Percentiles rank a stretch among this genome's conserved stretches.
Evolutionary conservation across 23 red algal species (phyloP).

Genomic region (Gracilaria domingensis): DNA sequence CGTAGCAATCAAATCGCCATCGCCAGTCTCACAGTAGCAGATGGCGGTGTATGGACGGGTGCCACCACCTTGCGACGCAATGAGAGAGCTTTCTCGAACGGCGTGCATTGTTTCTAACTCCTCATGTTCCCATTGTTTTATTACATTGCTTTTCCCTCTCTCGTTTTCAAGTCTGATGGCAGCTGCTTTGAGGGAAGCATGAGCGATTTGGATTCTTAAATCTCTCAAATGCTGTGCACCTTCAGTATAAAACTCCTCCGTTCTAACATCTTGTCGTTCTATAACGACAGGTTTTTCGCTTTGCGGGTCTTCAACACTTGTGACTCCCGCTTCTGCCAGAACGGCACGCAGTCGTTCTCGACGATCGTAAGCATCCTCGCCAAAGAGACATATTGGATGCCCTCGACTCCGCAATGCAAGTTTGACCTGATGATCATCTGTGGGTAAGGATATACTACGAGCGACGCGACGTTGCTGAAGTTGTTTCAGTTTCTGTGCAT

Average conservation of each 20-base stretch:
- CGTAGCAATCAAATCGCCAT: constrained; percentile 46
- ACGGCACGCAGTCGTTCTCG: constrained; percentile 68
- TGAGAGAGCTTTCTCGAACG: constrained; percentile 1
- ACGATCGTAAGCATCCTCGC: constrained; percentile 88
- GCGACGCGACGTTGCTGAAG: constrained; percentile 32
- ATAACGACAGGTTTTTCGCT: background rate
- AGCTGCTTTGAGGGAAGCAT: constrained; percentile 17
- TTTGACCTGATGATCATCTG: constrained; percentile 48
- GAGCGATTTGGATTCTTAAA: constrained; percentile 21
- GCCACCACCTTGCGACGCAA: constrained; percentile 47
- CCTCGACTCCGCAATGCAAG: constrained; percentile 51
- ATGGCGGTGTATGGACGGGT: constrained; percentile 46
- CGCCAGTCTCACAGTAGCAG: background rate
- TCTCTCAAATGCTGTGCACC: constrained; percentile 22
- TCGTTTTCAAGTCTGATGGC: constrained; percentile 13
- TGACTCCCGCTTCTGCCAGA: constrained; percentile 24
- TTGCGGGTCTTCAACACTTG: background rate
- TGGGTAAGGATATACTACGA: constrained; percentile 45
- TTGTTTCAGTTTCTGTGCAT: background rate
- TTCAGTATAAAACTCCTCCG: constrained; percentile 76
- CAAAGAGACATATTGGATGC: constrained; percentile 81
- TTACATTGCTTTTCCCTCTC: background rate
- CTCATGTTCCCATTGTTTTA: constrained; percentile 24
- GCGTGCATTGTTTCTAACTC: constrained; percentile 3
- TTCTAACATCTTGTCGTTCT: constrained; percentile 12